Evolutionary conservation across 2,329 filamentous ascomycete species (phyloP).

Genomic region (Talaromyces rugulosus): DNA sequence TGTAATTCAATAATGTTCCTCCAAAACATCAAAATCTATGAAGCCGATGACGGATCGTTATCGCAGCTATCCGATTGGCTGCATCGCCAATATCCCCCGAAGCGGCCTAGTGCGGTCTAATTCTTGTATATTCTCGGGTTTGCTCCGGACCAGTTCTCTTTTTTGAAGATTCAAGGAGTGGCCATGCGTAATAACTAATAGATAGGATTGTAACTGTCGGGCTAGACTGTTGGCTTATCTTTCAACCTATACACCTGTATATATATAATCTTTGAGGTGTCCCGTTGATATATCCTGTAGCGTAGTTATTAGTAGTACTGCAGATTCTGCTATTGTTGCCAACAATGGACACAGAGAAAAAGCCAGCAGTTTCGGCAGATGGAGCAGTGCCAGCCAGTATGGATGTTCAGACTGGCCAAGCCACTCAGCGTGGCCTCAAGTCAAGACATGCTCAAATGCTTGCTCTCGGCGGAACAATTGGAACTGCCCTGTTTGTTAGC

Average conservation of each 20-base stretch:
- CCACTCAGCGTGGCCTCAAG: slow-evolving; percentile 44
- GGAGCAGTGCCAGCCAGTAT: not conserved
- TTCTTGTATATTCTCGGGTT: not conserved
- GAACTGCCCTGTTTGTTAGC: slow-evolving; percentile 53
- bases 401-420: not conserved
- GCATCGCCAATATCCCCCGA: not conserved
- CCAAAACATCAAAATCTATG: too few relatives aligned
- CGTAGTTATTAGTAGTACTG: not conserved
- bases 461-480: slow-evolving; percentile 57
- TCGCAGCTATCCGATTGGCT: not conserved
- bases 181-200: not conserved
- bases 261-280: not conserved
- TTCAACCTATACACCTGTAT: not conserved
- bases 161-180: too few relatives aligned
- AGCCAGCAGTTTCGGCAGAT: not conserved
- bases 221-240: slow-evolving; percentile 1
- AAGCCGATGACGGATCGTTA: slow-evolving; percentile 1
- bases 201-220: not conserved
- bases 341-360: not conserved
- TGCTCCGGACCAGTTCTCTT: not conserved
- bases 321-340: not conserved
- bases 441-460: slow-evolving; percentile 59
- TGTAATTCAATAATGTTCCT: too few relatives aligned
- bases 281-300: not conserved
- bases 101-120: not conserved